Evolutionary conservation across 2,329 filamentous ascomycete genomes (phyloP).

Genomic region (Lizonia empirigonia): DNA sequence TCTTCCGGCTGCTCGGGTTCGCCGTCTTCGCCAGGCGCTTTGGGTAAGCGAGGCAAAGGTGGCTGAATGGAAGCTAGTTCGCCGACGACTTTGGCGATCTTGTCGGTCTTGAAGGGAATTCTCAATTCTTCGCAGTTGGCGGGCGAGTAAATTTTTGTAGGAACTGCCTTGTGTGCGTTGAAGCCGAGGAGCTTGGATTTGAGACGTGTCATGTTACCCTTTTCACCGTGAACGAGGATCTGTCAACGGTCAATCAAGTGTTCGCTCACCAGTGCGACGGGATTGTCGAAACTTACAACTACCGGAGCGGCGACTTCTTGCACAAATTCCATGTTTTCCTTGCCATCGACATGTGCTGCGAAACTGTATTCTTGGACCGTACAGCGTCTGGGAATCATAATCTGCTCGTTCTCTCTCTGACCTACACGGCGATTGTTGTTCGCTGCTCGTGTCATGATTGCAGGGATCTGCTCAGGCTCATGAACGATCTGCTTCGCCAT

Average conservation of each 20-base stretch:
- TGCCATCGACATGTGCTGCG: slow-evolving; percentile 93
- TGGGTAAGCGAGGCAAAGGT: slow-evolving; percentile 54
- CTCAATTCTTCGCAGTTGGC: slow-evolving; percentile 93
- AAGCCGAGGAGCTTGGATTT: slow-evolving; percentile 95
- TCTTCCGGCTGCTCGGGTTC: slow-evolving; percentile 31
- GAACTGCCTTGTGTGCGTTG: slow-evolving; percentile 78
- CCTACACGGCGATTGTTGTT: slow-evolving; percentile 65
- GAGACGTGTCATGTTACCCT: slow-evolving; percentile 96
- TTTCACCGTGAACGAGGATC: slow-evolving; percentile 97
- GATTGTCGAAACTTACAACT: slow-evolving; percentile 68
- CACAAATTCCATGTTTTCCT: slow-evolving; percentile 95
- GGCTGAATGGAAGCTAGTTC: slow-evolving; percentile 84
- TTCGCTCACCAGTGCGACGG: neutral
- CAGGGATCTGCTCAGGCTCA: slow-evolving; percentile 92
- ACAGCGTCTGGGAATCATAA: slow-evolving; percentile 90
- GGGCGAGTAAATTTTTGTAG: slow-evolving; percentile 91
- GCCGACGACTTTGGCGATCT: slow-evolving; percentile 93
- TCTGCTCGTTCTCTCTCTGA: slow-evolving; percentile 74
- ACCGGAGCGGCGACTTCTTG: slow-evolving; percentile 91
- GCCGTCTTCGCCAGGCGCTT: slow-evolving; percentile 33
- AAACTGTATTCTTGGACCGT: slow-evolving; percentile 95
- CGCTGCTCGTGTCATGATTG: slow-evolving; percentile 72
- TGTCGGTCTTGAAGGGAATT: slow-evolving; percentile 95
- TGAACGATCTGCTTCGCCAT: slow-evolving; percentile 97
- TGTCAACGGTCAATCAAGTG: slow-evolving; percentile 43